Evolutionary conservation across 352 stramenopile species (phyloP), one percentile per base, ranked within the genome.

Genomic region (Phytopythium ostracodes): DNA sequence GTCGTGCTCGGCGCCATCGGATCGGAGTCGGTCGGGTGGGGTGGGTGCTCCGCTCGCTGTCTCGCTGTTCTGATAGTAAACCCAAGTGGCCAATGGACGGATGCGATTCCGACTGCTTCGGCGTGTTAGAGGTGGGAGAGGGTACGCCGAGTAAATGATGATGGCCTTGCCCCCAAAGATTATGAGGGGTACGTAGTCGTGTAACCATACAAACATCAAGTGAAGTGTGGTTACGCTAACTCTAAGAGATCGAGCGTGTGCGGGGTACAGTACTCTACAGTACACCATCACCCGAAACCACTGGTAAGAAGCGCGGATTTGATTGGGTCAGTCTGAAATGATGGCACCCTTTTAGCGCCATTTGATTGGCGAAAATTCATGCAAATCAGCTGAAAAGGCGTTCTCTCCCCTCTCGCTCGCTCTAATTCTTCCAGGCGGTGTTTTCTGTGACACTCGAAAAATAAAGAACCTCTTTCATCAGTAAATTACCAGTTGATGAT

Each of bases 1-100:
- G 54, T 60, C 24, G 54, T 50, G 38, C 38, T 60, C 15, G 54
- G 54, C n/a, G 54, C 54, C 54, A 60, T 60, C 15, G n/a, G 53
- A 49, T 49, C 54, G 54, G 12, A 31, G 17, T 36, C 38, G 35
- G 20, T 47, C 5, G 9, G 8, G 17, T n/a, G 42, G 33, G 33
- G 7, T 38, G n/a, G 42, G 42, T 22, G 42, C 25, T 49, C 42
- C 42, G 42, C 42, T 49, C 42, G n/a, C 18, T 27, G 42, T 49
- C 42, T 49, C 42, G 42, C 42, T 4, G 46, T 11, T 52, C 46
- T 14, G 44, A 51, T 51, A 51, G 22, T 51, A 31, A 51, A 27
- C 22, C 8, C 17, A 49, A 49, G 42, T 14, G 42, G 11, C 7
- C 18, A 49, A 49, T 25, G 42, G n/a, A 22, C 42, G 42, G 42